Conservation (phyloP, 75 land plant genomes). For the Gnetum montanum region DNA sequence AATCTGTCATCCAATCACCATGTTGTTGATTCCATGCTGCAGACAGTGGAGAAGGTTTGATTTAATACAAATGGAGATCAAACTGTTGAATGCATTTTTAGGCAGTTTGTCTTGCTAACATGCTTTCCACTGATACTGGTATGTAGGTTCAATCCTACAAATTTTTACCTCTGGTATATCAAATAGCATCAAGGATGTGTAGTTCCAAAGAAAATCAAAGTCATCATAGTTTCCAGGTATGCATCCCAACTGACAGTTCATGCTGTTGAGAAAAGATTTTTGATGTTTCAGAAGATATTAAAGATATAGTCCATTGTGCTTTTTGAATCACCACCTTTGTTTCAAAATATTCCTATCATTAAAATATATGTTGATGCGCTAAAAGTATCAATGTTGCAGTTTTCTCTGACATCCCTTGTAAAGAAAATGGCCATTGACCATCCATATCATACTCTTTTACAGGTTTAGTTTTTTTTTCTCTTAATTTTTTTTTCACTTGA, state of each 20-base stretch:
- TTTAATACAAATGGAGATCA: too few species aligned
- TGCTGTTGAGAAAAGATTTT: too few species aligned
- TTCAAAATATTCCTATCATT: too few species aligned
- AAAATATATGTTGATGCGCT: too few species aligned
- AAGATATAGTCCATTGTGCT: too few species aligned
- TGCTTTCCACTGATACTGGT: too few species aligned
- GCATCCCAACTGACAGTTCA: neutral
- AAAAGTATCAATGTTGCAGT: too few species aligned
- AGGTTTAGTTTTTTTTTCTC: constrained; percentile 37
- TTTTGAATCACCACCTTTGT: too few species aligned
- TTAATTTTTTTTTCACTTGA: too few species aligned
- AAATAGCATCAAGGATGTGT: constrained; percentile 95
- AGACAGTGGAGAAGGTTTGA: constrained; percentile 77
- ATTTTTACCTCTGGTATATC: constrained; percentile 90
- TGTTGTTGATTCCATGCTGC: constrained; percentile 69
- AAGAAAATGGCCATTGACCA: constrained; percentile 92
- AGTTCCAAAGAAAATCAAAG: constrained; percentile 48
- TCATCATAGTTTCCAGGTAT: constrained; percentile 72
- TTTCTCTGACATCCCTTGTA: constrained; percentile 69
- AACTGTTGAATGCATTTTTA: too few species aligned
- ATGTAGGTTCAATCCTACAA: constrained; percentile 94
- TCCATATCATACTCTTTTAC: constrained; percentile 94
- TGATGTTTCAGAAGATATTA: too few species aligned
- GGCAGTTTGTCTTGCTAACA: too few species aligned
- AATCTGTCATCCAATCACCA: constrained; percentile 45